Percentiles rank a stretch among this genome's conserved stretches.
phyloP scores from a whole-genome alignment of 805 yeast genomes.

The Spathaspora boniae region DNA sequence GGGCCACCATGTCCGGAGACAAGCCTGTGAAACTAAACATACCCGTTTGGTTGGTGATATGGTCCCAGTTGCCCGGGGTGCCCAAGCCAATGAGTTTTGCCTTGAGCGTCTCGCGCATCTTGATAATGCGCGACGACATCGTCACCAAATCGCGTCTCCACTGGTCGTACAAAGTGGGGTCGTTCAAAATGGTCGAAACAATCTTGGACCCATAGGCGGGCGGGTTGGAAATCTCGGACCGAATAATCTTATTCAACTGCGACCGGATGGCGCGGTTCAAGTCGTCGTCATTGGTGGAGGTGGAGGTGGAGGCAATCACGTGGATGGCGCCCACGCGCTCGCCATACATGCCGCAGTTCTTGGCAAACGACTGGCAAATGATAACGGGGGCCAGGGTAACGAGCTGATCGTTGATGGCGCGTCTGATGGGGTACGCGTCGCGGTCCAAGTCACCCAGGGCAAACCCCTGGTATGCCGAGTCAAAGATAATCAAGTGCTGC shows the following conservation, averaged over 20 bases:
- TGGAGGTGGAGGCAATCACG: slow-evolving; percentile 48
- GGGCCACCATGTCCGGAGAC: slow-evolving; percentile 66
- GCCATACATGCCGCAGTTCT: slow-evolving; percentile 95
- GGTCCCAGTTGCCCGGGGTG: slow-evolving; percentile 93
- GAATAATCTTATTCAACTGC: slow-evolving; percentile 70
- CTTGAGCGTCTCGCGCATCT: slow-evolving; percentile 72
- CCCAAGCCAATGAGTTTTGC: slow-evolving; percentile 50
- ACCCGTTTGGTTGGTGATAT: slow-evolving; percentile 86
- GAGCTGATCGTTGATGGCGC: slow-evolving; percentile 45
- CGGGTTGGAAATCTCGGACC: slow-evolving; percentile 89
- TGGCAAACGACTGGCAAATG: slow-evolving; percentile 93
- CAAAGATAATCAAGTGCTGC: slow-evolving; percentile 79
- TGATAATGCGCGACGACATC: slow-evolving; percentile 80
- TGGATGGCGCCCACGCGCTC: slow-evolving; percentile 96
- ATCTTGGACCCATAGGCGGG: slow-evolving; percentile 95
- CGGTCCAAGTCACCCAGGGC: slow-evolving; percentile 82
- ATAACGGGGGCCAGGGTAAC: slow-evolving; percentile 34
- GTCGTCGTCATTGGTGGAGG: slow-evolving; percentile 20
- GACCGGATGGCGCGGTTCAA: slow-evolving; percentile 60
- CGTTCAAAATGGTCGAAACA: slow-evolving; percentile 69
- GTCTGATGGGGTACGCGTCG: slow-evolving; percentile 81
- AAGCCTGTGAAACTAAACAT: slow-evolving; percentile 97
- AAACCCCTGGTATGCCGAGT: slow-evolving; percentile 96
- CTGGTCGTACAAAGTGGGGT: slow-evolving; percentile 63
- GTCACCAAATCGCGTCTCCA: slow-evolving; percentile 83